Base-by-base conservation (phyloP, 2,329 filamentous ascomycete genomes). In the Trichothecium roseum region DNA sequence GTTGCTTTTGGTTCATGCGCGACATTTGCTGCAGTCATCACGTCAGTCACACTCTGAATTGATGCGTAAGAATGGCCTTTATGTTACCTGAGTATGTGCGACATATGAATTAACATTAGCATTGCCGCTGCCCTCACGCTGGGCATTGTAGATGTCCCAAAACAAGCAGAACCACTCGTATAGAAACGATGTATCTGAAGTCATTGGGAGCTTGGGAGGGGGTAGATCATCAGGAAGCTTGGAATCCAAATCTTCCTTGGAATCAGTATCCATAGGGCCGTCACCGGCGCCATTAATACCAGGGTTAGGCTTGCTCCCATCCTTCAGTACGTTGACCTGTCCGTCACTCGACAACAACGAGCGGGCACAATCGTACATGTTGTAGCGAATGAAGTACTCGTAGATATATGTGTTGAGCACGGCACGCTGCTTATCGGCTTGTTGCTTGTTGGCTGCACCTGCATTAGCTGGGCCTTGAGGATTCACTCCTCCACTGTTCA, bases 101-200 rank as follows among this genome's bases (percentile, higher is more conserved):
- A 93, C 75, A 57, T 94, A 94, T 63, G 84, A 78, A 43, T 72
- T 72, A 32, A 85, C 79, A 40, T 73, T 72, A 18, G 64, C 59
- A 52, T 69, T 78, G 37, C 71, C 71, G 37, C 73, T 74, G 56
- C 78, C 80, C 50, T 71, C 74, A 51, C 85, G 82, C 54, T 89
- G 84, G 37, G 86, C 85, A 52, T 78, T 78, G 60, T 84, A 93
- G 48, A 96, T 86, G 51, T 98, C 91, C 87, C 87, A 96, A 59
- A 98, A 98, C 35, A 95, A 73, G 52, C 81, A 85, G 66, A 93
- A 98, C 91, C 91, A 98, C 52, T 96, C 91, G 47, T 86, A 82
- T n/a, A 98, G 68, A 52, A 98, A 96, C 18, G 84, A 85, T 42
- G 74, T 83, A 49, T 81, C 82, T 37, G 72, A 72, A 41, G 68